Conservation (phyloP, 2,329 filamentous ascomycete genomes). For the Exophiala xenobiotica region DNA sequence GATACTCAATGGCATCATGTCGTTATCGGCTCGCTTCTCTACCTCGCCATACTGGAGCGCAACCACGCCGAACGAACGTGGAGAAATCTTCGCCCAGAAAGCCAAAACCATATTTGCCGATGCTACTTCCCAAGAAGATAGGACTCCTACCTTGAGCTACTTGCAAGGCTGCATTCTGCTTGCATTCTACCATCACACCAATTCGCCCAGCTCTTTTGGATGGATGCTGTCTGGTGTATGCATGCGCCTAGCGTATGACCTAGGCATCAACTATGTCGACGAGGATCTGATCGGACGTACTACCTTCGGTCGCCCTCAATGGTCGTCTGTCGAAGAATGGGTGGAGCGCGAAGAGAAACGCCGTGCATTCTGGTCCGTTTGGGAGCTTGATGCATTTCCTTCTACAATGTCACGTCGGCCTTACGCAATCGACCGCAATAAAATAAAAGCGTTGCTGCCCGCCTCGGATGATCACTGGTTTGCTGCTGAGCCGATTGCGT, state of each 20-base stretch:
- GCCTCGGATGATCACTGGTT: conserved; percentile 17
- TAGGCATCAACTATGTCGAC: conserved; percentile 67
- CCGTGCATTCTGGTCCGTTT: conserved; percentile 16
- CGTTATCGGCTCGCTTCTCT: conserved; percentile 3
- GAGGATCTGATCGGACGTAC: not conserved
- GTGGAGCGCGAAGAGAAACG: conserved; percentile 12
- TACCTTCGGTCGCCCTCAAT: not conserved
- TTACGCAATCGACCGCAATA: conserved; percentile 12
- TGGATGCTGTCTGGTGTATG: conserved; percentile 97
- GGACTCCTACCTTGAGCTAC: not conserved
- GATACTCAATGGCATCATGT: conserved; percentile 5
- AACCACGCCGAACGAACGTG: not conserved
- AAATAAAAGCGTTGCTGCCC: conserved; percentile 14
- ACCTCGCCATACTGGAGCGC: not conserved
- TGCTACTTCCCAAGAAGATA: conserved; percentile 2
- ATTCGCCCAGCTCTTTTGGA: not conserved
- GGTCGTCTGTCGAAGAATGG: conserved; percentile 9
- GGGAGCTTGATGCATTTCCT: conserved; percentile 17
- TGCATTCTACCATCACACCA: conserved; percentile 12
- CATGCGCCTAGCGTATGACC: conserved; percentile 80
- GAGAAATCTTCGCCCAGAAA: conserved; percentile 1
- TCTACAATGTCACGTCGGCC: conserved; percentile 14
- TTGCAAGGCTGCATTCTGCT: conserved; percentile 11
- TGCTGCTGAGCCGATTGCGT: not conserved
- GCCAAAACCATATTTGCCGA: conserved; percentile 6